Conservation (phyloP, 2,329 filamentous ascomycete species). For the Verticillium nonalfalfae region DNA sequence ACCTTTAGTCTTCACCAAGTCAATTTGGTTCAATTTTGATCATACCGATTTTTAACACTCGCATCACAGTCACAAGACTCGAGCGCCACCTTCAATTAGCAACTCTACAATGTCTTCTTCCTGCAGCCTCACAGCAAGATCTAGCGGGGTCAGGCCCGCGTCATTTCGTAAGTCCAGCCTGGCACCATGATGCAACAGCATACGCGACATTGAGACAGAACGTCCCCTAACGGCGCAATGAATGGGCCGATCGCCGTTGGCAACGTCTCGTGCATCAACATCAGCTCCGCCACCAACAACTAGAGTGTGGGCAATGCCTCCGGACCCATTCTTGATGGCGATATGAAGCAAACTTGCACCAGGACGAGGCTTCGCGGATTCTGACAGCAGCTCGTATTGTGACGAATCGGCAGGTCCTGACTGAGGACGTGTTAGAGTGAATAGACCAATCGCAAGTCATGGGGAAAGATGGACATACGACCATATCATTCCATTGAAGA, state of each 20-base stretch:
- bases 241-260: neutral
- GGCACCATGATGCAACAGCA: neutral
- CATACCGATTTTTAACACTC: too few relatives aligned
- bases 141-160: neutral
- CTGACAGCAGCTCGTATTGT: too few relatives aligned
- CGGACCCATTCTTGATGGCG: neutral
- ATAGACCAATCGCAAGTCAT: too few relatives aligned
- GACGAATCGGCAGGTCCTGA: too few relatives aligned
- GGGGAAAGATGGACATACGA: too few relatives aligned
- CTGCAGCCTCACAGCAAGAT: neutral
- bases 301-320: neutral
- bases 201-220: neutral
- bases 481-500: too few relatives aligned
- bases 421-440: too few relatives aligned
- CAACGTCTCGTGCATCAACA: neutral
- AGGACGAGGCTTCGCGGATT: too few relatives aligned
- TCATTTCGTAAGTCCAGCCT: neutral
- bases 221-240: neutral
- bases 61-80: neutral
- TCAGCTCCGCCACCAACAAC: neutral
- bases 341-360: neutral
- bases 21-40: too few relatives aligned
- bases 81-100: neutral
- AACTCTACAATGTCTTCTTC: neutral
- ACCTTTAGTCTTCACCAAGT: too few relatives aligned